Evolutionary conservation across 768 basidiomycete genomes (phyloP).

Genomic region (Serendipita vermifera): DNA sequence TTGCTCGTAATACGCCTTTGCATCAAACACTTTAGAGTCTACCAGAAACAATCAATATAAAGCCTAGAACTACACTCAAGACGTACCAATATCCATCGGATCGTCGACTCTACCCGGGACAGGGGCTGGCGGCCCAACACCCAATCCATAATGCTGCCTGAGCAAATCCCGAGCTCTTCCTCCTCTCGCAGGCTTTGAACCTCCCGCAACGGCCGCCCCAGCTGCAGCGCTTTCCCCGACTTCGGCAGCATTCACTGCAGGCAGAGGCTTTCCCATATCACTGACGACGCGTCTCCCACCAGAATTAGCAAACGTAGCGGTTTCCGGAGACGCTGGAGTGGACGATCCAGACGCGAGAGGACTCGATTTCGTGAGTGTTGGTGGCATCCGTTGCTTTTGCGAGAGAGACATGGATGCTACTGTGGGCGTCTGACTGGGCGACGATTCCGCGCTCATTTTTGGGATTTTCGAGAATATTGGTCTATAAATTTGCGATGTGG

Average conservation of each 20-base stretch:
- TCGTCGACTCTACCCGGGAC: slow-evolving; percentile 44
- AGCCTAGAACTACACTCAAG: neutral
- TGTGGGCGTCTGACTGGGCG: neutral
- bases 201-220: too few relatives aligned
- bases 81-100: slow-evolving; percentile 68
- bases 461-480: neutral
- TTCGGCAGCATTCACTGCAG: too few relatives aligned
- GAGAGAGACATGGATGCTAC: neutral
- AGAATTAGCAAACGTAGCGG: slow-evolving; percentile 5
- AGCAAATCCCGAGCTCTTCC: slow-evolving; percentile 62
- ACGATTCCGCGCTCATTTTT: slow-evolving; percentile 1
- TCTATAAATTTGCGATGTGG: too few relatives aligned
- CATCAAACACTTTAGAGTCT: slow-evolving; percentile 77
- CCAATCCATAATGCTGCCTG: slow-evolving; percentile 78
- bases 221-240: too few relatives aligned
- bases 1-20: slow-evolving; percentile 74
- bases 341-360: neutral
- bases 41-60: neutral
- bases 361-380: neutral
- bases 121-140: slow-evolving; percentile 56
- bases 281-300: too few relatives aligned
- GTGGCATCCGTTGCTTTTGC: neutral
- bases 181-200: too few relatives aligned
- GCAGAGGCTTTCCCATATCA: too few relatives aligned
- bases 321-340: neutral